Base-by-base conservation (phyloP, 371 early-diverging fungal species). In the Chytridiales sp. region DNA sequence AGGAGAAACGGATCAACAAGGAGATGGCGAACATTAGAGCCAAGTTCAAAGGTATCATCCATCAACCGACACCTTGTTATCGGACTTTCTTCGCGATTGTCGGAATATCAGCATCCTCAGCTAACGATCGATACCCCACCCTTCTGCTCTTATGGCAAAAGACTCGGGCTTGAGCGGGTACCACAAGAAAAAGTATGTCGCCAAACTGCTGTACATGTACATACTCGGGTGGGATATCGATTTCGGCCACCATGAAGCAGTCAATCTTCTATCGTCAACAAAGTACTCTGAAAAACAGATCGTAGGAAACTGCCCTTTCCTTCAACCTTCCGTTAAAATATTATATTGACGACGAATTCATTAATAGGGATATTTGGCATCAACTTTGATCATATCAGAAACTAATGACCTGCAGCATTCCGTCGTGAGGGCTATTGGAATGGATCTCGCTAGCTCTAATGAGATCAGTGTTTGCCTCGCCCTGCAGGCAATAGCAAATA, bases 231-330 rank as follows among this genome's bases (percentile, higher is more conserved):
- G 93, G 88, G 93, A 95, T 21, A 87, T 97, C 42, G 95, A 97
- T 66, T 94, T 98, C 78, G 98, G 98, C 27, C 94, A 97, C 70
- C 79, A 89, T 65, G 97, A 98, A 70, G 94, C 96, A 22, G 91
- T 97, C 56, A 89, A 93, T 57, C 79, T 98, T 50, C 85, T 96
- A 56, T 84, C 87, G 17, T 91, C 93, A 62, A 59, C 70, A 34
- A 94, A 93, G 66, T 98, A 92, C 76, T 92, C 92, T 59, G 98
- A 98, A 66, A 97, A 97, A 68, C 94, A 95, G 70, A 94, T 98
- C 66, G 93, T 92, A 80, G 73, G 81, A 72, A 15, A 1, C 13
- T 57, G 8, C 42, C 26, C 31, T 47, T 47, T 22, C 24, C 26
- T 54, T 30, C 30, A 15, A 29, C 24, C 0, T 5, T 19, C n/a